phyloP scores from a whole-genome alignment of 2,329 filamentous ascomycete species.

The Cercospora sesami region DNA sequence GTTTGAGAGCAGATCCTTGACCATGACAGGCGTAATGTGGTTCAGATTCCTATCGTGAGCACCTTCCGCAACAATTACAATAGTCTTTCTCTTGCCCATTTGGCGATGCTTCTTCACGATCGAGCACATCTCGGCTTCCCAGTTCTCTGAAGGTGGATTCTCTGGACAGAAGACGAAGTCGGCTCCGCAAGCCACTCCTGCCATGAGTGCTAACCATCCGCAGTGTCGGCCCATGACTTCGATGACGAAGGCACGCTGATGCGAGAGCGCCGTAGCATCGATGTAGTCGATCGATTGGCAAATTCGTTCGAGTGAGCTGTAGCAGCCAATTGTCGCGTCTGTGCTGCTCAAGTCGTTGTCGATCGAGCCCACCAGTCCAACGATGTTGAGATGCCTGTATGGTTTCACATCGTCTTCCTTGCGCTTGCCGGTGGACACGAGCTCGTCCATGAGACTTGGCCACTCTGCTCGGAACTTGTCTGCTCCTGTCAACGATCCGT shows the following conservation, averaged over 20 bases:
- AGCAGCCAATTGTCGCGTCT: conserved; percentile 95
- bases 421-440: conserved; percentile 73
- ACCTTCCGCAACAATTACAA: conserved; percentile 95
- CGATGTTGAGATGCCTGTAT: conserved; percentile 88
- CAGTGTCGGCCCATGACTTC: conserved; percentile 99
- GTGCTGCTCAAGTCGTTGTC: conserved; percentile 98
- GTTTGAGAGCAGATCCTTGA: conserved; percentile 84
- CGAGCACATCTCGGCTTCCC: conserved; percentile 82
- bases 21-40: conserved; percentile 76
- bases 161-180: conserved; percentile 98
- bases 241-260: conserved; percentile 94
- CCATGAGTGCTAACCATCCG: conserved; percentile 95
- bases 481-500: conserved; percentile 92
- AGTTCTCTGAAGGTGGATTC: conserved; percentile 81
- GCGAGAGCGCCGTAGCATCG: conserved; percentile 89
- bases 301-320: conserved; percentile 87
- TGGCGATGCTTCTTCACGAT: conserved; percentile 78
- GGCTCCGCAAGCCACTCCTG: conserved; percentile 88
- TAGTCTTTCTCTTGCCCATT: conserved; percentile 93
- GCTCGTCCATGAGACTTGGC: conserved; percentile 81
- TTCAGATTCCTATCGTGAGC: conserved; percentile 81
- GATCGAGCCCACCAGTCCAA: conserved; percentile 93
- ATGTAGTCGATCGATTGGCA: conserved; percentile 97
- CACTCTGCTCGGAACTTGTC: conserved; percentile 92
- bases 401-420: conserved; percentile 68